Evolutionary conservation across 345 rosid genomes (phyloP), one percentile per base, ranked within the genome.

Genomic region (Erysimum cheiranthoides): DNA sequence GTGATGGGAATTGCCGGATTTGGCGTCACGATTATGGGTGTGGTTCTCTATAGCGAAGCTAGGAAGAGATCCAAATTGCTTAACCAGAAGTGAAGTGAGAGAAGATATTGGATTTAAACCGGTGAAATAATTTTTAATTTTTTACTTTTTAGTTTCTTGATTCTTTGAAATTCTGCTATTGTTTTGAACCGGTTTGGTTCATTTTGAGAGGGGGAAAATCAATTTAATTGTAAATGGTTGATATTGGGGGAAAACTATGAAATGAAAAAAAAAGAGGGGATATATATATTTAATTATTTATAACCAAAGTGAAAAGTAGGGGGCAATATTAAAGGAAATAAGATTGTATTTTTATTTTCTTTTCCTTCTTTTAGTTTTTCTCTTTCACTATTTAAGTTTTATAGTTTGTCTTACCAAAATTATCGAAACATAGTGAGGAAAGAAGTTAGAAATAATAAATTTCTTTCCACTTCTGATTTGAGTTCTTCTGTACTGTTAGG

Each of bases 31-130:
- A 71, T 95, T 63, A 92, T 92, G 98, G 99, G 99, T 1, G 99
- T 95, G 71, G 94, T 89, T 84, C 91, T 92, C 68, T 95, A 95
- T 83, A 86, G 98, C 68, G 99, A 95, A 85, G 99, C 99, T n/a
- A 95, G 81, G 93, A 95, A 95, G 94, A 88, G 99, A 82, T 95
- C 97, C n/a, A 95, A 92, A 83, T 51, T 78, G 81, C 86, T 81
- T 21, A 83, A 86, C 67, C 79, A 74, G 58, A 79, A 74, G 73
- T 75, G 38, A 66, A 8, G n/a, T 6, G 67, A 10, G 64, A 14
- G 13, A 16, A 8, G 60, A 51, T 10, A 65, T 52, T 72, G 73
- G 60, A 54, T 31, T 66, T 57, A 58, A 58, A 71, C 76, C 80
- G 80, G 76, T 71, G 7, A 71, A 78, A 73, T 72, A 51, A 72